These are phyloP conservation scores for Ogataea naganishii DNA, from an alignment of 805 yeast species.

Conservation along the genomic window DNA sequence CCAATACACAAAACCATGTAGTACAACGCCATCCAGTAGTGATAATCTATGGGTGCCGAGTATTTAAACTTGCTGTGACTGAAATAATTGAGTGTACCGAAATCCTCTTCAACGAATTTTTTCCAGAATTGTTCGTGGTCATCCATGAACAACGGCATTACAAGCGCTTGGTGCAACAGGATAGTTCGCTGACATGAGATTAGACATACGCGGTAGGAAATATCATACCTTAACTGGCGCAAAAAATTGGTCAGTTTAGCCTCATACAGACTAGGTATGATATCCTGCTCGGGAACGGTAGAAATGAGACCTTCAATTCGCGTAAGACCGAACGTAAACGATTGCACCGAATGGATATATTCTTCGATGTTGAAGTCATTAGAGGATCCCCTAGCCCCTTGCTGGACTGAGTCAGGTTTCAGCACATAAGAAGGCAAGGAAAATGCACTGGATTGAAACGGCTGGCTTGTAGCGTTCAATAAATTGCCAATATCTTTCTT, in stretches of 20 bases:
- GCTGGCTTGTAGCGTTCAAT: neutral
- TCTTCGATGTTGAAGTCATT: constrained; percentile 12
- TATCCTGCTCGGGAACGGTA: constrained; percentile 1
- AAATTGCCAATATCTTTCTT: neutral
- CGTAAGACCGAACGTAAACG: constrained; percentile 15
- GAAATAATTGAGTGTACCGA: constrained; percentile 6
- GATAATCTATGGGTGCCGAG: constrained; percentile 10
- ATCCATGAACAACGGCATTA: constrained; percentile 11
- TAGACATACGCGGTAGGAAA: constrained; percentile 11
- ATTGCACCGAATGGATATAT: constrained; percentile 11
- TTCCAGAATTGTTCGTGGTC: constrained; percentile 16
- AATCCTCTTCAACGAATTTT: constrained; percentile 6
- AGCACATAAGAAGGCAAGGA: no score
- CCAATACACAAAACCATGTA: constrained; percentile 16
- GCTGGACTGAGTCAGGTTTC: no score
- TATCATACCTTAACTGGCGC: constrained; percentile 4
- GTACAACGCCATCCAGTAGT: constrained; percentile 17
- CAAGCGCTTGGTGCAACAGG: constrained; percentile 15
- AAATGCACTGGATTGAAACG: constrained; percentile 1
- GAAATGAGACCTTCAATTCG: constrained; percentile 13
- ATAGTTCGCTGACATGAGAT: constrained; percentile 16
- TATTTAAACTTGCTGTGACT: constrained; percentile 6
- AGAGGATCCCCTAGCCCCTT: no score
- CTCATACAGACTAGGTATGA: constrained; percentile 6
- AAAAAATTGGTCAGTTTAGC: constrained; percentile 6